Base-by-base conservation (phyloP, 78 protist species). In the Emiliania huxleyi region DNA sequence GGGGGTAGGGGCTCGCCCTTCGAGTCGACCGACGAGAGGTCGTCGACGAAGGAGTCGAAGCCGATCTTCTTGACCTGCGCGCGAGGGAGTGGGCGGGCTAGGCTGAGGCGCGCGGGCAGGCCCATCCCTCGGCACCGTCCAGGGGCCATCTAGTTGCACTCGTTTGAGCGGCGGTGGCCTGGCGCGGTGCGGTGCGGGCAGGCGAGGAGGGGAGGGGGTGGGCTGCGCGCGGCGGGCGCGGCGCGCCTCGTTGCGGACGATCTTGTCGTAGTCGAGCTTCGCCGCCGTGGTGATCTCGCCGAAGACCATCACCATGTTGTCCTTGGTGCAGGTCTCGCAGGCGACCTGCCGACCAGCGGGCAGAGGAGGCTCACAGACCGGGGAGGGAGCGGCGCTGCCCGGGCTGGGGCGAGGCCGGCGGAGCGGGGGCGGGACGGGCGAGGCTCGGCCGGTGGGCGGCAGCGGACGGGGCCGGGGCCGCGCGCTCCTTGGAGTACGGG, bases 221-320 rank as follows among this genome's bases (percentile, higher is more conserved):
- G n/a, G n/a, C n/a, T 52, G 62, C 8, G 8, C 29, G 29, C 62
- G 62, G 29, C 29, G 62, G 15, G 62, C 8, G 15, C 29, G 62
- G 62, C 62, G 29, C 62, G 15, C 62, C 62, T 52, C 62, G 62
- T 97, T 96, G 88, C 99, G 99, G 89, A 99, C 98, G 73, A 99
- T 92, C 83, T 77, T 79, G 97, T 98, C 99, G 97, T 98, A 99
- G 97, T 99, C 99, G 62, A 99, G 85, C 46, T 62, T 33, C 22
- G 99, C 99, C 91, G 49, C 95, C 84, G 99, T 97, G 92, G 99
- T 98, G 95, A 99, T 98, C 96, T 99, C 99, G 48, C 99, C 99
- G 91, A 99, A 94, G 38, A 98, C 99, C 97, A 98, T 96, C 87
- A 99, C 95, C 98, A 98, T 95, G 93, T 99, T 99, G 52, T 99